phyloP scores from a whole-genome alignment of 768 basidiomycete species.

The Cubamyces sp. region DNA sequence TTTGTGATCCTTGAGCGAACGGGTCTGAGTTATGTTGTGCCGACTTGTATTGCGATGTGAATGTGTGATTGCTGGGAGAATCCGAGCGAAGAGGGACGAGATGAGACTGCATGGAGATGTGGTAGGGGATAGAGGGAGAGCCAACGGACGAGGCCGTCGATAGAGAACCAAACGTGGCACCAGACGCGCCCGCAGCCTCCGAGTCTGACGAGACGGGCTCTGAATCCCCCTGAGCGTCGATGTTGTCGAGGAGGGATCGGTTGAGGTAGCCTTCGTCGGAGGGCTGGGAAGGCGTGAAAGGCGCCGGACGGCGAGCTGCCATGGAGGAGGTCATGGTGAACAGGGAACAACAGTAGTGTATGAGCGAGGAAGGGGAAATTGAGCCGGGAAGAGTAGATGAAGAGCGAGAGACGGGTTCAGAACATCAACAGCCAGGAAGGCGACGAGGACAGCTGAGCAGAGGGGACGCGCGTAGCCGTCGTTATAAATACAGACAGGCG shows the following conservation, averaged over 20 bases:
- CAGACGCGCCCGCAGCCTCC: slow-evolving; percentile 45
- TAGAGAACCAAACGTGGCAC: slow-evolving; percentile 51
- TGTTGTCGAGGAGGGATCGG: slow-evolving; percentile 79
- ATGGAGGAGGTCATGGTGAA: slow-evolving; percentile 40
- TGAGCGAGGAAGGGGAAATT: slow-evolving; percentile 22
- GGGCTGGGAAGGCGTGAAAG: slow-evolving; percentile 35
- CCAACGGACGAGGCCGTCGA: slow-evolving; percentile 55
- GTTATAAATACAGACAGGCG: slow-evolving; percentile 49
- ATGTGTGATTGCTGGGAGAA: slow-evolving; percentile 48
- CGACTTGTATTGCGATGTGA: slow-evolving; percentile 40
- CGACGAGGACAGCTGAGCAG: slow-evolving; percentile 35
- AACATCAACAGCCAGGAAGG: slow-evolving; percentile 50
- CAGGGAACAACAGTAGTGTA: slow-evolving; percentile 30
- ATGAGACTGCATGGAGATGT: slow-evolving; percentile 51
- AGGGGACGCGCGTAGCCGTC: slow-evolving; percentile 42
- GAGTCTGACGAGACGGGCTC: slow-evolving; percentile 64
- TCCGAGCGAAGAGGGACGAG: slow-evolving; percentile 50
- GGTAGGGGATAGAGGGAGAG: slow-evolving; percentile 61
- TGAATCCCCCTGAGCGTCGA: slow-evolving; percentile 83
- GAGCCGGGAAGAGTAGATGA: slow-evolving; percentile 24
- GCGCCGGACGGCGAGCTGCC: slow-evolving; percentile 35
- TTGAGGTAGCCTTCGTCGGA: slow-evolving; percentile 84
- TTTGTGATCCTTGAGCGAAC: slow-evolving; percentile 38
- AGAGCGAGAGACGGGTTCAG: slow-evolving; percentile 33
- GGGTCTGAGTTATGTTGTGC: slow-evolving; percentile 37